phyloP scores from a whole-genome alignment of 257 asterid genomes.

The Ilex aquifolium region DNA sequence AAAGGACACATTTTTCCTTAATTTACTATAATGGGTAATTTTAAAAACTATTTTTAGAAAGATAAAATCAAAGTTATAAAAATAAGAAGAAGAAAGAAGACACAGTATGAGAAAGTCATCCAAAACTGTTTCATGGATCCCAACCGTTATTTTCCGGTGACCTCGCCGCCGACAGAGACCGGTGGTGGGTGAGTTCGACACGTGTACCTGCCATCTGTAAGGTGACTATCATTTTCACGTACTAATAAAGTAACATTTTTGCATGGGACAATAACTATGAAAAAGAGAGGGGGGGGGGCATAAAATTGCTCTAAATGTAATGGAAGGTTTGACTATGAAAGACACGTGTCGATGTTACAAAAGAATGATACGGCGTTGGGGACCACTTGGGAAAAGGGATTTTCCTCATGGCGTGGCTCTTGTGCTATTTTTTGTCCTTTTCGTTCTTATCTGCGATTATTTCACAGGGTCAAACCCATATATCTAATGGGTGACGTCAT shows the following conservation, averaged over 20 bases:
- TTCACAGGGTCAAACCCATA: conserved; percentile 14
- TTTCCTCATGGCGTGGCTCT: conserved; percentile 38
- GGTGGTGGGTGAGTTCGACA: conserved; percentile 29
- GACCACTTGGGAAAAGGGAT: conserved; percentile 22
- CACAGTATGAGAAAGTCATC: neutral
- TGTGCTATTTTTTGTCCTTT: conserved; percentile 36
- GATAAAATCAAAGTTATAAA: no score
- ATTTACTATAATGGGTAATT: no score
- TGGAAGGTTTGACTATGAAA: conserved; percentile 29
- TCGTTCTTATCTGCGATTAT: conserved; percentile 34
- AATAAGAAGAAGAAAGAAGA: no score
- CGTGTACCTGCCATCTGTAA: conserved; percentile 29
- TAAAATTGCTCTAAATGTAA: neutral
- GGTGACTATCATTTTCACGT: conserved; percentile 17
- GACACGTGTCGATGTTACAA: conserved; percentile 28
- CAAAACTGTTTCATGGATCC: conserved; percentile 36
- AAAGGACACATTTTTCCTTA: no score
- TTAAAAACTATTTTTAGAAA: no score
- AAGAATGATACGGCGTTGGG: conserved; percentile 17
- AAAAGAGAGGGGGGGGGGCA: neutral
- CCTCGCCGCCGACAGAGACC: conserved; percentile 13
- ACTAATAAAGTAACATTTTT: conserved; percentile 19
- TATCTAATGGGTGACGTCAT: conserved; percentile 13
- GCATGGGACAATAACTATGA: conserved; percentile 17
- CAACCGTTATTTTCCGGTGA: conserved; percentile 21